A percentile compares a stretch with the other conserved stretches of the same genome.
phyloP scores from a whole-genome alignment of 805 yeast species.

The Spathaspora girioi region DNA sequence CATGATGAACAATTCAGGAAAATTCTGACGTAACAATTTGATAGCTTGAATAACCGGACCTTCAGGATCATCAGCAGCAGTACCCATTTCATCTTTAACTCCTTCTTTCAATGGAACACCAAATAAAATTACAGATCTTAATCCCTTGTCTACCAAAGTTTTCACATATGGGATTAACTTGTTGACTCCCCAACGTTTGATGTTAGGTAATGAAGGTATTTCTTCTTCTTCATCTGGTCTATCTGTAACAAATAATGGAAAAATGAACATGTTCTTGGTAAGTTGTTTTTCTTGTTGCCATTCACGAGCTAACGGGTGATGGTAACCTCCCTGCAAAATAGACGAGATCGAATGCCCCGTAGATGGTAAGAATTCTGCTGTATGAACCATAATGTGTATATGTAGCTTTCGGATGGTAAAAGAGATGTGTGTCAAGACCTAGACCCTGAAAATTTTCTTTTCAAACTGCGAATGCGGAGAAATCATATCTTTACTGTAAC shows the following conservation, averaged over 20 bases:
- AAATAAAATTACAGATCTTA: slow-evolving; percentile 80
- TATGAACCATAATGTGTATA: slow-evolving; percentile 49
- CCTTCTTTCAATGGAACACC: slow-evolving; percentile 84
- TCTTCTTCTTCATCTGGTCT: slow-evolving; percentile 71
- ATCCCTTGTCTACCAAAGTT: slow-evolving; percentile 72
- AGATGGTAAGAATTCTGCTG: slow-evolving; percentile 64
- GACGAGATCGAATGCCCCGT: slow-evolving; percentile 65
- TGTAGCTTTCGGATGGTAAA: background rate
- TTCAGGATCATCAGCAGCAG: slow-evolving; percentile 92
- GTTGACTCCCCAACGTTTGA: slow-evolving; percentile 82
- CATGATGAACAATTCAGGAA: slow-evolving; percentile 83
- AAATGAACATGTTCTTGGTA: slow-evolving; percentile 84
- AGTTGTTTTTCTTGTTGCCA: slow-evolving; percentile 91
- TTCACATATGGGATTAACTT: slow-evolving; percentile 69
- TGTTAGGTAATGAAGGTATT: slow-evolving; percentile 81
- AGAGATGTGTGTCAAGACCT: background rate
- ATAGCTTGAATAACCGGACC: slow-evolving; percentile 90
- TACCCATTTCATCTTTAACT: slow-evolving; percentile 75
- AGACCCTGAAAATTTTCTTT: background rate
- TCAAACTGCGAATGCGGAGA: background rate
- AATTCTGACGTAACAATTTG: slow-evolving; percentile 55
- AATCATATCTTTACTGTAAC: too few relatives aligned
- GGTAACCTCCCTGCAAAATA: slow-evolving; percentile 88
- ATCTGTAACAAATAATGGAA: slow-evolving; percentile 85
- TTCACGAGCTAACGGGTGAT: slow-evolving; percentile 79